A percentile compares a stretch with the other conserved stretches of the same genome.
phyloP scores from a whole-genome alignment of 176 grass and related monocot species.

The Tillandsia leiboldiana region DNA sequence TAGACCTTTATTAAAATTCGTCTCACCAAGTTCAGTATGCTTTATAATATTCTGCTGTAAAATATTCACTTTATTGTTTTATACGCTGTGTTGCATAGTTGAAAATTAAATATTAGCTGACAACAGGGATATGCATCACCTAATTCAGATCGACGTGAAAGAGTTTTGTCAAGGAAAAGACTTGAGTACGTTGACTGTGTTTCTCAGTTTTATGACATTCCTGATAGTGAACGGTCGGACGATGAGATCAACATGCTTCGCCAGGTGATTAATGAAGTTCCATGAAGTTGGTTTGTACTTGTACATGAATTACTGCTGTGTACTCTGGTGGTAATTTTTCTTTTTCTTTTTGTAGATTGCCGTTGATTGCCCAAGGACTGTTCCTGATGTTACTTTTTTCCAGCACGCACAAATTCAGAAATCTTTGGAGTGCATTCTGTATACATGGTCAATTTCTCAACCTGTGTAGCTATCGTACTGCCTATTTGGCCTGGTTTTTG shows the following conservation, averaged over 20 bases:
- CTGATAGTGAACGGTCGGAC: conserved; percentile 75
- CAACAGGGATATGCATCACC: conserved; percentile 97
- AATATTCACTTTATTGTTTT: conserved; percentile 16
- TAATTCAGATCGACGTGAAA: conserved; percentile 82
- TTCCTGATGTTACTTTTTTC: conserved; percentile 75
- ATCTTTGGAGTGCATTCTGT: conserved; percentile 84
- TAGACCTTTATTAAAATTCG: too few relatives aligned
- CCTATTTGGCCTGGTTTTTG: not conserved
- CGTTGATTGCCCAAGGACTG: conserved; percentile 86
- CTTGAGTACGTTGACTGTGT: conserved; percentile 97
- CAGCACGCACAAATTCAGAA: conserved; percentile 87
- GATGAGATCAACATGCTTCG: conserved; percentile 99
- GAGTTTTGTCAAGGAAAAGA: conserved; percentile 86
- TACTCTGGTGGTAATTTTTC: not conserved
- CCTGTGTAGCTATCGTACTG: conserved; percentile 4
- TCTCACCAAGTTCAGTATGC: not conserved
- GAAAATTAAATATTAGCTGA: conserved; percentile 75
- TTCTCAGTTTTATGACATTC: conserved; percentile 90
- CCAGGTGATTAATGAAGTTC: conserved; percentile 37
- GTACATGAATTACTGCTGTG: not conserved
- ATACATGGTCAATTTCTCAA: conserved; percentile 64
- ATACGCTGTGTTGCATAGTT: conserved; percentile 26
- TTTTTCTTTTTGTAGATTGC: conserved; percentile 33
- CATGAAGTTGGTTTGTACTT: not conserved
- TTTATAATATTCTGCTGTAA: not conserved